phyloP scores from a whole-genome alignment of 805 yeast species.

The Candida ficus region DNA sequence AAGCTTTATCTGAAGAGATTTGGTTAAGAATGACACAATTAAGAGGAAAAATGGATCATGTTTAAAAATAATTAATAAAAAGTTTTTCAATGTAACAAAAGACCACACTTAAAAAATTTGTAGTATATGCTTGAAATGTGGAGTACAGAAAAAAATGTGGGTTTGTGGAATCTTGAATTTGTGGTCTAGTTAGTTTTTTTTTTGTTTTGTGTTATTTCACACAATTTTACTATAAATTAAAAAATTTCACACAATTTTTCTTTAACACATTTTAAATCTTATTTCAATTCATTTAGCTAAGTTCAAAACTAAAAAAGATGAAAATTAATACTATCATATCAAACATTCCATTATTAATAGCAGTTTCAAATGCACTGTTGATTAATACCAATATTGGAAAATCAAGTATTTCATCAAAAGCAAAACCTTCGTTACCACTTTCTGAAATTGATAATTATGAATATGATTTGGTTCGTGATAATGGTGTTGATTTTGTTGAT shows the following conservation, averaged over 20 bases:
- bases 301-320: too few relatives aligned
- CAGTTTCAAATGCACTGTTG: background rate
- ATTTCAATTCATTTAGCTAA: too few relatives aligned
- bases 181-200: too few relatives aligned
- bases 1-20: conserved; percentile 64
- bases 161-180: too few relatives aligned
- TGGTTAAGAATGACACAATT: conserved; percentile 30
- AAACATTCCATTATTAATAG: background rate
- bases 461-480: background rate
- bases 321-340: background rate
- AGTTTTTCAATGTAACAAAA: too few relatives aligned
- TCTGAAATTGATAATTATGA: background rate
- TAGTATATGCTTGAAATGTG: too few relatives aligned
- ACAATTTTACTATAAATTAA: too few relatives aligned
- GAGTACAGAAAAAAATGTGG: too few relatives aligned
- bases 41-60: conserved; percentile 6
- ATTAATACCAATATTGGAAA: background rate
- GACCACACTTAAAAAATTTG: too few relatives aligned
- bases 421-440: conserved; percentile 2
- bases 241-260: background rate
- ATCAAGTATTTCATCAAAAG: conserved; percentile 1
- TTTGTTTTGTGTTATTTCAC: too few relatives aligned
- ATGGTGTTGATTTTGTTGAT: background rate
- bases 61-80: too few relatives aligned
- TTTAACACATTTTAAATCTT: too few relatives aligned